Evolutionary conservation across 75 land plant genomes (phyloP).

Genomic region (Cunninghamia lanceolata): DNA sequence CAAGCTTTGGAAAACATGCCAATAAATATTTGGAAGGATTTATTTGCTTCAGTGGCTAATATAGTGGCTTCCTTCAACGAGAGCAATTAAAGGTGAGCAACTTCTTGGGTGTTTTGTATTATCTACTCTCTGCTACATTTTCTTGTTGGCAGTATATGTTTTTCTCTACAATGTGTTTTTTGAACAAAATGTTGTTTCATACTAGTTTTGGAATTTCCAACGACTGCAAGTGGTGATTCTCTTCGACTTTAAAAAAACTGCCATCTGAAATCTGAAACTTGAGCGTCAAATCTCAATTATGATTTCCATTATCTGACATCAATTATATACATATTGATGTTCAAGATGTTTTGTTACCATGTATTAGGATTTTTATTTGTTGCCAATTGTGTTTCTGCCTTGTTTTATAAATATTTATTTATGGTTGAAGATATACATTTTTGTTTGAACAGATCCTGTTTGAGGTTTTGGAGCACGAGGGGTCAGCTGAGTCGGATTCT

Average conservation of each 20-base stretch:
- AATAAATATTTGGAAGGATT: not conserved
- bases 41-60: not conserved
- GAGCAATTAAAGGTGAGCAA: not conserved
- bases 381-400: not conserved
- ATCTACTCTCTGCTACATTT: not conserved
- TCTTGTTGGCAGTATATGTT: not conserved
- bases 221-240: not conserved
- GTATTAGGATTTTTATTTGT: not conserved
- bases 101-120: not conserved
- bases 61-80: not conserved
- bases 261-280: not conserved
- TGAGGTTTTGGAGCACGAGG: not conserved
- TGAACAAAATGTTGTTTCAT: not conserved
- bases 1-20: not conserved
- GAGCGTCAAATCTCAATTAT: not conserved
- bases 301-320: not conserved
- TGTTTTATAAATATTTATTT: not conserved
- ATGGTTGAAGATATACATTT: not conserved
- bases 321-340: not conserved
- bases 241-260: not conserved
- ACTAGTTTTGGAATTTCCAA: not conserved
- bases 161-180: not conserved
- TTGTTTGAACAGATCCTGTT: not conserved
- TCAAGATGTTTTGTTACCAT: not conserved
- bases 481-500: not conserved